These are phyloP conservation scores for Allomyces javanicus DNA, from an alignment of 192 early-diverging fungal species.

Conservation along the genomic window DNA sequence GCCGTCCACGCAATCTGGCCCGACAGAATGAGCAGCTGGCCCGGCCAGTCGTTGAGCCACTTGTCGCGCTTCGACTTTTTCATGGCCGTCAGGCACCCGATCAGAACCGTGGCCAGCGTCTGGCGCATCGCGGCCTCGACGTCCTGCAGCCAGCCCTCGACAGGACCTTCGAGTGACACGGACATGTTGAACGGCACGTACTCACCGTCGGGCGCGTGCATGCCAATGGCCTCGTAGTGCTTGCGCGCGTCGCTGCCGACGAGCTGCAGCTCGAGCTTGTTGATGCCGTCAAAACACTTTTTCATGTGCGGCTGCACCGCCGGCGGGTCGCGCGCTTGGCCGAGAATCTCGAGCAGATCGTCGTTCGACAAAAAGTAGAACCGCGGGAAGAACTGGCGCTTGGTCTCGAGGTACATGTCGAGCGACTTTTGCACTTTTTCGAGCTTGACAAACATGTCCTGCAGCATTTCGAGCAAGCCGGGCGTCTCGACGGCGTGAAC, in stretches of 20 bases:
- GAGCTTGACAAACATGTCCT: constrained; percentile 76
- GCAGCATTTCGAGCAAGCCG: constrained; percentile 85
- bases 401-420: constrained; percentile 93
- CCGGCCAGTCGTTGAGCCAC: constrained; percentile 79
- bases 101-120: constrained; percentile 49
- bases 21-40: constrained; percentile 70
- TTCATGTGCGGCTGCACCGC: constrained; percentile 97
- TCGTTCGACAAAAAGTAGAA: constrained; percentile 99
- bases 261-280: constrained; percentile 59
- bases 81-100: constrained; percentile 14
- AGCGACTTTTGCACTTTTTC: constrained; percentile 94
- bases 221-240: constrained; percentile 43
- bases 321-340: constrained; percentile 87
- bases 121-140: constrained; percentile 83
- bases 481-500: constrained; percentile 79
- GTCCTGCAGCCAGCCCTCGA: constrained; percentile 92
- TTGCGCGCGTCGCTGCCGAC: constrained; percentile 16
- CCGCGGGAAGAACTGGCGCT: constrained; percentile 89
- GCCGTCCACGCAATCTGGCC: constrained; percentile 61
- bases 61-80: constrained; percentile 19
- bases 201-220: constrained; percentile 89
- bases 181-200: constrained; percentile 57
- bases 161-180: constrained; percentile 60
- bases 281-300: constrained; percentile 98
- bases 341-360: constrained; percentile 98